Evolutionary conservation across 768 basidiomycete genomes (phyloP).

Genomic region (Auricularia cornea): DNA sequence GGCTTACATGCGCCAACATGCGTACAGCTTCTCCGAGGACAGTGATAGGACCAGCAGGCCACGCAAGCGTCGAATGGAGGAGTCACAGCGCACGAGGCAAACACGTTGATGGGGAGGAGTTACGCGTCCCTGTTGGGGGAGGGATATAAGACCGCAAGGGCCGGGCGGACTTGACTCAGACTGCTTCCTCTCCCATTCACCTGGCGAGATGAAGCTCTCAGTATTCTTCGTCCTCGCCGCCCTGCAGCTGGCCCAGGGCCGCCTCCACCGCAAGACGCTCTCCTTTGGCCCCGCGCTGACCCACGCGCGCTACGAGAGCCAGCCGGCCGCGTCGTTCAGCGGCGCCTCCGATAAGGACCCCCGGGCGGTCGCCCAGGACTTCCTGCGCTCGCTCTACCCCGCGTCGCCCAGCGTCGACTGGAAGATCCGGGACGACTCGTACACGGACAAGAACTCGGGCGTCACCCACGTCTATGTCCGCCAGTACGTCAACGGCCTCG

Average conservation of each 20-base stretch:
- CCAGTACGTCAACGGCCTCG: slow-evolving; percentile 77
- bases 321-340: slow-evolving; percentile 29
- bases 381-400: slow-evolving; percentile 1
- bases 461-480: slow-evolving; percentile 83
- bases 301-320: slow-evolving; percentile 42
- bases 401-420: not conserved
- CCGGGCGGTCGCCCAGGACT: slow-evolving; percentile 37
- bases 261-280: slow-evolving; percentile 65
- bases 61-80: too few relatives aligned
- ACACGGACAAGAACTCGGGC: slow-evolving; percentile 79
- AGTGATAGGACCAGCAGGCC: too few relatives aligned
- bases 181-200: not conserved
- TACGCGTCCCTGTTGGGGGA: not conserved
- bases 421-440: slow-evolving; percentile 67
- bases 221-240: not conserved
- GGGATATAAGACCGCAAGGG: not conserved
- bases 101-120: too few relatives aligned
- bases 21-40: too few relatives aligned
- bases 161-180: not conserved
- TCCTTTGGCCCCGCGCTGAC: slow-evolving; percentile 78
- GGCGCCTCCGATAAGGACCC: slow-evolving; percentile 36
- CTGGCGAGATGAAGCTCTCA: not conserved
- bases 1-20: too few relatives aligned
- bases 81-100: too few relatives aligned
- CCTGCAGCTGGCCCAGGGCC: not conserved